Evolutionary conservation across 768 basidiomycete species (phyloP).

Genomic region (Agrocybe pediades): DNA sequence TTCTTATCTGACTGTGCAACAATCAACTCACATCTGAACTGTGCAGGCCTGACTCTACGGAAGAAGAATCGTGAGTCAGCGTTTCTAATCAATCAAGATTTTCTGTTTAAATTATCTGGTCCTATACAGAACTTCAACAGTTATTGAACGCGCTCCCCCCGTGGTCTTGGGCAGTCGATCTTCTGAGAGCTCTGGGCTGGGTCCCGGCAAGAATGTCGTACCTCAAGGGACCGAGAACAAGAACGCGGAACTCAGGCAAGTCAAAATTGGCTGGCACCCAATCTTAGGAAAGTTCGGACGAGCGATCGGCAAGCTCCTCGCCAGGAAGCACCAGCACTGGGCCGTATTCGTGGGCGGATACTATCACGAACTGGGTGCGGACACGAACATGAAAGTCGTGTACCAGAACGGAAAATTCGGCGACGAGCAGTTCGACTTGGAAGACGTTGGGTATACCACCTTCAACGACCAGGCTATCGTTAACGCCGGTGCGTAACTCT

Average conservation of each 20-base stretch:
- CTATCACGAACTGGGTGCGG: not conserved
- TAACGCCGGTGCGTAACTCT: not conserved
- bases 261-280: not conserved
- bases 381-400: not conserved
- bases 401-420: not conserved
- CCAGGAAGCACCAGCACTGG: not conserved
- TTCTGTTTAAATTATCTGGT: not conserved
- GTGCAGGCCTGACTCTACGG: too few species aligned
- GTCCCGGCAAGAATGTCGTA: not conserved
- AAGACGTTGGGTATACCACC: not conserved
- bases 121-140: not conserved
- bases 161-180: not conserved
- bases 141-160: not conserved
- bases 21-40: too few species aligned
- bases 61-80: not conserved
- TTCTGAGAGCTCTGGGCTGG: not conserved
- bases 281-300: not conserved
- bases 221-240: not conserved
- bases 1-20: too few species aligned
- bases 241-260: not conserved
- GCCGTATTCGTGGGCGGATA: not conserved
- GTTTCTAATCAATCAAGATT: too few species aligned
- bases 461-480: constrained; percentile 2
- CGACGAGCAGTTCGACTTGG: not conserved
- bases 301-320: not conserved